Evolutionary conservation across 768 basidiomycete species (phyloP).

Genomic region (Strobilomyces confusus): DNA sequence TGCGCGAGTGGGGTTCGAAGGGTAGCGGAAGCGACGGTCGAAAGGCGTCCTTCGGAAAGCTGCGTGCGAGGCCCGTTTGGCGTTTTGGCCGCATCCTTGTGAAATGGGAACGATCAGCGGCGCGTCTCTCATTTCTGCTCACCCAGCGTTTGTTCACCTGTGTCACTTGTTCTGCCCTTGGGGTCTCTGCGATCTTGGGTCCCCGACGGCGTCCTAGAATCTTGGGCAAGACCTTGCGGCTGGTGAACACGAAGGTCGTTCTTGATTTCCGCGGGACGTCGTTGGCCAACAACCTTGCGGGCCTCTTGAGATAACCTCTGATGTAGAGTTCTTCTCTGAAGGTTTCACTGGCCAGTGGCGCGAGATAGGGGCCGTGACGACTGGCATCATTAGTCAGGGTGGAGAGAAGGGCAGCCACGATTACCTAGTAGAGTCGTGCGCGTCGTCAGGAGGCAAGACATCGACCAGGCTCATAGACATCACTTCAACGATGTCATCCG

Average conservation of each 20-base stretch:
- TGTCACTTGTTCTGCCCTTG: constrained; percentile 18
- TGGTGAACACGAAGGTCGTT: not conserved
- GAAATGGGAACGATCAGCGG: not conserved
- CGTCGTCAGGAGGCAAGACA: not conserved
- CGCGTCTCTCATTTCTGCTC: not conserved
- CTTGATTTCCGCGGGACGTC: constrained; percentile 1
- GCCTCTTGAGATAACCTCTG: constrained; percentile 25
- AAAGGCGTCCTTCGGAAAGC: constrained; percentile 1
- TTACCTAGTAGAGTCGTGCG: constrained; percentile 11
- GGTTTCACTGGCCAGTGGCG: constrained; percentile 26
- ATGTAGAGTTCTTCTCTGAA: constrained; percentile 28
- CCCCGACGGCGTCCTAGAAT: constrained; percentile 22
- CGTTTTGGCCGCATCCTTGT: constrained; percentile 3
- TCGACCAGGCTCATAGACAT: not conserved
- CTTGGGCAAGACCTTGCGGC: constrained; percentile 6
- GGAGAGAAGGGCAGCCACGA: not conserved
- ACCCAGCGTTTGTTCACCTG: constrained; percentile 11
- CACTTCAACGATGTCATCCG: constrained; percentile 9
- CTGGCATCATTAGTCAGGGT: constrained; percentile 8
- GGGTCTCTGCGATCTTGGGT: constrained; percentile 10
- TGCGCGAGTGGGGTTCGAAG: constrained; percentile 1
- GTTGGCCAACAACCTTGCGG: constrained; percentile 8
- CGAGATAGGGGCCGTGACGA: constrained; percentile 6
- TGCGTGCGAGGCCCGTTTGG: not conserved
- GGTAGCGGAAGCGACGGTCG: constrained; percentile 10